Evolutionary conservation across 805 yeast species (phyloP).

Genomic region (Starmera dryadoides): DNA sequence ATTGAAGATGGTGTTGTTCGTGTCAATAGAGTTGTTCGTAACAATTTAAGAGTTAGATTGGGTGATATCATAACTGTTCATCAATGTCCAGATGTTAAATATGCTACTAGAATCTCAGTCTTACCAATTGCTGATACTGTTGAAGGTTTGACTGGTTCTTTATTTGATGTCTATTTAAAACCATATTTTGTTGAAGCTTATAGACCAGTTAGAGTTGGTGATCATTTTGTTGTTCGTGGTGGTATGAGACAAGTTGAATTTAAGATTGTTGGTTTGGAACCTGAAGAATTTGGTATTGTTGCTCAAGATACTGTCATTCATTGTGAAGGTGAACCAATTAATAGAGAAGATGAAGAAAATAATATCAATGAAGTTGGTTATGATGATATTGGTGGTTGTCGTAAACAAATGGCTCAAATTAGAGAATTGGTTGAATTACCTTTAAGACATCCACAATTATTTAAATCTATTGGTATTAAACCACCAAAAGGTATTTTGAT

Average conservation of each 20-base stretch:
- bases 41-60: slow-evolving; percentile 86
- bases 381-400: slow-evolving; percentile 98
- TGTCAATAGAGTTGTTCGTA: slow-evolving; percentile 92
- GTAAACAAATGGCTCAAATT: slow-evolving; percentile 99
- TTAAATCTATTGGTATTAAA: slow-evolving; percentile 96
- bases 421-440: slow-evolving; percentile 98
- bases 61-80: slow-evolving; percentile 90
- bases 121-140: slow-evolving; percentile 97
- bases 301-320: slow-evolving; percentile 98
- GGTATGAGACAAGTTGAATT: slow-evolving; percentile 99
- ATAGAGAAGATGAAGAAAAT: slow-evolving; percentile 96
- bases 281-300: slow-evolving; percentile 94
- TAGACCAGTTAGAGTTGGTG: slow-evolving; percentile 97
- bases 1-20: slow-evolving; percentile 93
- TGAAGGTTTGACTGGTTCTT: slow-evolving; percentile 94
- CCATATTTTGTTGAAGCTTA: slow-evolving; percentile 99
- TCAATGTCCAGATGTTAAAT: slow-evolving; percentile 97
- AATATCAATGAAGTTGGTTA: slow-evolving; percentile 96
- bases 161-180: slow-evolving; percentile 92
- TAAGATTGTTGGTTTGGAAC: slow-evolving; percentile 97
- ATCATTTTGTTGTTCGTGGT: slow-evolving; percentile 92
- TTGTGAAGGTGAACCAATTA: slow-evolving; percentile 98
- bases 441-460: slow-evolving; percentile 94
- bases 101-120: slow-evolving; percentile 90
- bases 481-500: slow-evolving; percentile 97